Percentiles rank a stretch among this genome's conserved stretches.
Conservation (phyloP, 2,329 filamentous ascomycete species). For the Neonectria faginata region DNA sequence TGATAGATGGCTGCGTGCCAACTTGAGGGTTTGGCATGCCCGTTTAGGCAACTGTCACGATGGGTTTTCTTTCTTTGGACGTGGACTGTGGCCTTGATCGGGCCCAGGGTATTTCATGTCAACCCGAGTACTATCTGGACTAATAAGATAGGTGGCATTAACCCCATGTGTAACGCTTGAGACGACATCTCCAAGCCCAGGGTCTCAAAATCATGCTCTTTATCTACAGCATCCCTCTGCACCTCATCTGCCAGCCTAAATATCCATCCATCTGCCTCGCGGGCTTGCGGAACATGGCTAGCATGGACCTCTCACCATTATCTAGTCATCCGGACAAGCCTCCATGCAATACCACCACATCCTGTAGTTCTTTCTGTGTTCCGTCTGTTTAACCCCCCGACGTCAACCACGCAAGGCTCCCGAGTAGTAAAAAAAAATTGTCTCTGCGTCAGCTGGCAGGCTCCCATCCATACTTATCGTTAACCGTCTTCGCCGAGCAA, state of each 20-base stretch:
- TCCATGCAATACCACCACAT: neutral
- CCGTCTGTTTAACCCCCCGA: neutral
- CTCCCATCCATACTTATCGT: neutral
- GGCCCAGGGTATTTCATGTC: no score
- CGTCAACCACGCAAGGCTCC: neutral
- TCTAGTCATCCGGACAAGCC: neutral
- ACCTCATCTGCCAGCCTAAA: neutral
- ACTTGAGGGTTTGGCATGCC: neutral
- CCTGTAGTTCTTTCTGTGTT: neutral
- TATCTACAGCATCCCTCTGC: neutral
- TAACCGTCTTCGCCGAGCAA: neutral
- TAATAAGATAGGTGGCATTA: neutral
- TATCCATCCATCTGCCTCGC: neutral
- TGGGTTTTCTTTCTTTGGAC: neutral
- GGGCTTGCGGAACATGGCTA: constrained; percentile 4
- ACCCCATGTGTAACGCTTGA: neutral
- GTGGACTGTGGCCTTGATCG: neutral
- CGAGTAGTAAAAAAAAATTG: neutral
- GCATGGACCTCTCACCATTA: neutral
- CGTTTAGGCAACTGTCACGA: neutral
- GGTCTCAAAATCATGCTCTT: neutral
- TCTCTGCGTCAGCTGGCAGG: no score
- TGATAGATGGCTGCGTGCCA: neutral
- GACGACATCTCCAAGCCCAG: neutral
- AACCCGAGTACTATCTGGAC: no score